Base-by-base conservation (phyloP, 2,329 filamentous ascomycete genomes). In the Penicillium polonicum region DNA sequence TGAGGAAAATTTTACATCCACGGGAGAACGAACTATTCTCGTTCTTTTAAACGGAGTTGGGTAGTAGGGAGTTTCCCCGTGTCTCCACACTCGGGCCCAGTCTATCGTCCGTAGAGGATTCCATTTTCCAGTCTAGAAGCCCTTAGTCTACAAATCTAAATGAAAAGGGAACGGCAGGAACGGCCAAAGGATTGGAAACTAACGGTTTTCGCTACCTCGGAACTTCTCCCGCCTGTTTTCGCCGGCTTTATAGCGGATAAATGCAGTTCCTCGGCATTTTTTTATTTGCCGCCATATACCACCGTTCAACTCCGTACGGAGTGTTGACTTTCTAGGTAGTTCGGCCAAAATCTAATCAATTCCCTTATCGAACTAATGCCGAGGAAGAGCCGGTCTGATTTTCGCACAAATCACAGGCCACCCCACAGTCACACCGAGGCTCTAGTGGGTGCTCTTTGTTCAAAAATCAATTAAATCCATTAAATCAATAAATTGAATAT, bases 321-420 rank as follows among this genome's bases (percentile, higher is more conserved):
- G 31, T 6, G 31, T 33, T 33, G 9, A 27, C n/a, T 25, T 25
- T 43, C 8, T 29, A 12, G 12, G 29, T 27, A 27, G 6, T 8
- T 27, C 12, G 23, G 8, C 35, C 9, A n/a, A 27, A 36, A 45
- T 41, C 44, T 25, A 31, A 42, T 31, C 10, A 10, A 8, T 4
- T 25, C 29, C 29, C 23, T 43, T 25, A 43, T 43, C 23, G 41
- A 43, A 43, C 25, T 43, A 27, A 6, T 25, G 9, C 49, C 41
- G 42, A 31, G 27, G 7, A 48, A 46, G 7, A 13, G 4, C 51
- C 42, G 42, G 42, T 51, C 17, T 25, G 1, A 15, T 52, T 58
- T 56, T 60, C 19, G 52, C 61, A 39, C 61, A 46, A 63, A 63
- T 63, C 59, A 63, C 23, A 35, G 31, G 21, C 17, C 27, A 27